These are phyloP conservation scores for Zizania latifolia DNA, from an alignment of 176 grass and related monocot genomes.

Conservation along the genomic window DNA sequence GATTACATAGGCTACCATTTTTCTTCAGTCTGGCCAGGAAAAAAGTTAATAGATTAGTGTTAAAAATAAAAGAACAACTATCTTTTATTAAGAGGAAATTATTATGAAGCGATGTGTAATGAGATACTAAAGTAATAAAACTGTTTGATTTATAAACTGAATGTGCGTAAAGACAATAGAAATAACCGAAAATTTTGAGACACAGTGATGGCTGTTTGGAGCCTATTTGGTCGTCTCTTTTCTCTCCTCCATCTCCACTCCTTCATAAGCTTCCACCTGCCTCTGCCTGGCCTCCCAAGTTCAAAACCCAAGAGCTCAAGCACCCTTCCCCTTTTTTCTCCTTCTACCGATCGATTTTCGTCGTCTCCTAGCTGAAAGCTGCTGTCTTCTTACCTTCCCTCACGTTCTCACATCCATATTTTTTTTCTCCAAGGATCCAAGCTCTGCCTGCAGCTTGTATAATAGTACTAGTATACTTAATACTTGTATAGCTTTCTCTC, in stretches of 20 bases:
- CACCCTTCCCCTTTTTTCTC: not conserved
- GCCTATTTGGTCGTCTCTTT: not conserved
- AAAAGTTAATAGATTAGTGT: no score
- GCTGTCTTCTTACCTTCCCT: constrained; percentile 28
- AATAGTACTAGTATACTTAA: constrained; percentile 4
- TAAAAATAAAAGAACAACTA: no score
- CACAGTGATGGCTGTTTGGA: not conserved
- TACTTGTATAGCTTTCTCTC: constrained; percentile 17
- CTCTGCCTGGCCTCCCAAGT: constrained; percentile 25
- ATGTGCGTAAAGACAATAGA: no score
- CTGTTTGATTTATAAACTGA: no score
- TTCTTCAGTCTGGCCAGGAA: not conserved
- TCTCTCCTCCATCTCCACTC: constrained; percentile 10
- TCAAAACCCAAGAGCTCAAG: constrained; percentile 15
- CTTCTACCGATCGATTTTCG: not conserved
- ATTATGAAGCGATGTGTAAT: no score
- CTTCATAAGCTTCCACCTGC: not conserved
- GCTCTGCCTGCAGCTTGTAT: constrained; percentile 23
- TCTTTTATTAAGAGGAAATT: no score
- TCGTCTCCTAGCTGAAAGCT: not conserved
- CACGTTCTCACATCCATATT: constrained; percentile 63
- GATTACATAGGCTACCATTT: not conserved
- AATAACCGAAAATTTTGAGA: no score
- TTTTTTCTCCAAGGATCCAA: not conserved
- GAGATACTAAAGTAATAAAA: no score